Conservation (phyloP, 768 basidiomycete genomes). For the Suillus decipiens region DNA sequence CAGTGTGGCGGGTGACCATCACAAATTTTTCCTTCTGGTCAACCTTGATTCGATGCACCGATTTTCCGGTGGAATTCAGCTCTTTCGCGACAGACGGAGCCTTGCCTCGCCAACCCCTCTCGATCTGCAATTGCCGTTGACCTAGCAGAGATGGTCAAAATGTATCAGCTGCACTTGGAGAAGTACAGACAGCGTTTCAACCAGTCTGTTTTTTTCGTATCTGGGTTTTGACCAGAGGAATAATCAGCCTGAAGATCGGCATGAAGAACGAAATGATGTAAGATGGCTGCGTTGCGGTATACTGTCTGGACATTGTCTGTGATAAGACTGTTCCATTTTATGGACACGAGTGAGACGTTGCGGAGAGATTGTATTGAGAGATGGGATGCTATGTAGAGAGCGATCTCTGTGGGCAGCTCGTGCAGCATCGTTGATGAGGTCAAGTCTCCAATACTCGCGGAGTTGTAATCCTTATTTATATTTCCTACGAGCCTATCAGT, state of each 20-base stretch:
- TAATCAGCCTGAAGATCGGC: constrained; percentile 29
- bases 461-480: neutral
- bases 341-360: constrained; percentile 40
- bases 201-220: constrained; percentile 50
- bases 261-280: constrained; percentile 48
- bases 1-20: constrained; percentile 54
- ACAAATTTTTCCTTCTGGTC: constrained; percentile 63
- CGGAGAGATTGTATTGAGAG: constrained; percentile 49
- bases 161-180: constrained; percentile 8
- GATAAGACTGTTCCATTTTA: constrained; percentile 49
- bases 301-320: constrained; percentile 47
- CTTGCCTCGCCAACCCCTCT: constrained; percentile 56
- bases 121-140: constrained; percentile 43
- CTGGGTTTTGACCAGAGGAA: constrained; percentile 35
- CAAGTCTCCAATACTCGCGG: constrained; percentile 1
- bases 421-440: constrained; percentile 36
- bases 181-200: constrained; percentile 54
- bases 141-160: constrained; percentile 38
- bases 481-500: neutral
- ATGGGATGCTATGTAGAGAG: constrained; percentile 49
- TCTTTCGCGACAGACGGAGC: constrained; percentile 41
- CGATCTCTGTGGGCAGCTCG: constrained; percentile 58
- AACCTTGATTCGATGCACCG: constrained; percentile 75
- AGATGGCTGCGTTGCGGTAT: constrained; percentile 58
- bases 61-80: constrained; percentile 35